Evolutionary conservation across 2,329 filamentous ascomycete genomes (phyloP).

Genomic region (Aspergillus ustus): DNA sequence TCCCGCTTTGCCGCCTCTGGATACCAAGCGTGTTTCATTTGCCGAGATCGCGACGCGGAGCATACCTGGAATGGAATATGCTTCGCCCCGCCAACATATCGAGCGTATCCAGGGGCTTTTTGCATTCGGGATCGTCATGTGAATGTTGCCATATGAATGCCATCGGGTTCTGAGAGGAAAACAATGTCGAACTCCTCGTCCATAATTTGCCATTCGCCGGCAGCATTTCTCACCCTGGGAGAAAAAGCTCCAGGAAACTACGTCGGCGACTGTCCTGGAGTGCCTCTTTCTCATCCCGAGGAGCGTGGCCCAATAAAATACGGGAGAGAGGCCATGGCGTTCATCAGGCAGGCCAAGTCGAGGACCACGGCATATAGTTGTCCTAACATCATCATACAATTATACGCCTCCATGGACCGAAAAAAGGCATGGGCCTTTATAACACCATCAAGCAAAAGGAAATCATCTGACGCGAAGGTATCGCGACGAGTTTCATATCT

Average conservation of each 20-base stretch:
- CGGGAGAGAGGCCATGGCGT: too few species aligned
- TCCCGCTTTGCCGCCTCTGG: not conserved
- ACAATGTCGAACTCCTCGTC: not conserved
- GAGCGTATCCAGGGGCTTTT: not conserved
- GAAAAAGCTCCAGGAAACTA: too few species aligned
- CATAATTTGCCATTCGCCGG: not conserved
- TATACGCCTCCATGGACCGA: too few species aligned
- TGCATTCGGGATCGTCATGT: not conserved
- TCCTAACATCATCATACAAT: not conserved
- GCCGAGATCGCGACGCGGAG: not conserved
- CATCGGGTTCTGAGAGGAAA: not conserved
- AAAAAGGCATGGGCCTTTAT: not conserved
- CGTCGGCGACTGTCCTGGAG: too few species aligned
- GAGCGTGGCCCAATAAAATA: too few species aligned
- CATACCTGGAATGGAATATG: not conserved
- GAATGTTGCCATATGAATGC: not conserved
- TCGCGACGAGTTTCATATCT: not conserved
- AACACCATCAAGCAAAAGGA: not conserved
- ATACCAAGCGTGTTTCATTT: constrained; percentile 10
- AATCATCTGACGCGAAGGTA: not conserved
- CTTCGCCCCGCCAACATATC: not conserved
- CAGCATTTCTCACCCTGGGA: not conserved
- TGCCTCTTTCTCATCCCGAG: too few species aligned
- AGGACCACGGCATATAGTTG: not conserved
- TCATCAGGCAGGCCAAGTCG: too few species aligned